phyloP scores from a whole-genome alignment of 345 rosid species.

The Pistacia vera region DNA sequence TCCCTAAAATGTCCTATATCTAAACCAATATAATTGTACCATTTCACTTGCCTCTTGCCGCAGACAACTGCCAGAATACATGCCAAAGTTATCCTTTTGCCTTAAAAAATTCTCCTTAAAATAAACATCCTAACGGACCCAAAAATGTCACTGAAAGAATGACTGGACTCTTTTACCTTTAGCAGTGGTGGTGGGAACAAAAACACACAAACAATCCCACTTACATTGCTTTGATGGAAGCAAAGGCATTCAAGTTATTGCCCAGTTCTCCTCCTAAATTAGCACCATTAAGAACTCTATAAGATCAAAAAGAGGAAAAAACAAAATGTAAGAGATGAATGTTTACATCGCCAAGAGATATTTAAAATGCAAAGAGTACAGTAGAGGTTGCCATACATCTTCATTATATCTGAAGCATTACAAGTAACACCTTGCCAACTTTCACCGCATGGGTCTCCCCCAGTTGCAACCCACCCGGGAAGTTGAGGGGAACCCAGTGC shows the following conservation, averaged over 20 bases:
- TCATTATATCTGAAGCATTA: conserved; percentile 52
- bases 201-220: conserved; percentile 20
- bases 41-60: not conserved
- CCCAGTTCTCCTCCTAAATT: conserved; percentile 96
- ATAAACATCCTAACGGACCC: not conserved
- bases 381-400: conserved; percentile 48
- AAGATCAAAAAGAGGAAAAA: conserved; percentile 15
- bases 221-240: conserved; percentile 83
- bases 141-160: conserved; percentile 4
- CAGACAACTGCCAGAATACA: not conserved
- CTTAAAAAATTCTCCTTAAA: conserved; percentile 6
- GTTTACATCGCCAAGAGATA: not conserved
- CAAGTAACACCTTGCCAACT: conserved; percentile 92
- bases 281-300: conserved; percentile 81
- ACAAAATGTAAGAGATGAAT: not conserved
- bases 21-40: not conserved
- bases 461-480: conserved; percentile 93
- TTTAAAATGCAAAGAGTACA: not conserved
- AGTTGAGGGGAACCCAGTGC: conserved; percentile 77
- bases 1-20: conserved; percentile 1
- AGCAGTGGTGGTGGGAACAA: not conserved
- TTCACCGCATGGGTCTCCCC: conserved; percentile 95
- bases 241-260: conserved; percentile 56
- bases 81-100: not conserved
- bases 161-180: not conserved